Evolutionary conservation across 1,284 basidiomycete species (phyloP), one percentile per base, ranked within the genome.

Genomic region (Papiliotrema nemorosa): DNA sequence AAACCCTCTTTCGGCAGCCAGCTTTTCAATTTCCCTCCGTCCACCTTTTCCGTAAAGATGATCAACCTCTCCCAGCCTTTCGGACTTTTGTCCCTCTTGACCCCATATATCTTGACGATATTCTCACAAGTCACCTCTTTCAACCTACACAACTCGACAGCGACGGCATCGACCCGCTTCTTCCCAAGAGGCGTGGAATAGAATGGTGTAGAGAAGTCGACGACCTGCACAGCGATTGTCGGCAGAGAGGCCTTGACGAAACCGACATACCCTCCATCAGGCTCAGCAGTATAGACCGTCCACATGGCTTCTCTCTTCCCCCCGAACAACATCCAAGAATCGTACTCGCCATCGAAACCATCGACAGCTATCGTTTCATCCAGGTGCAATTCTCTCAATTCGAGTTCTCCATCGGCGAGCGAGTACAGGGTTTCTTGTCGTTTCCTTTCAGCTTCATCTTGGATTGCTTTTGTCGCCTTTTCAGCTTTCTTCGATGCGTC

Each of bases 241-340:
- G 70, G 70, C 9, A 60, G 54, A 12, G 55, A 48, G 80, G 72
- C 76, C 62, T 82, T 82, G 13, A 77, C 74, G 18, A 76, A 65
- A 10, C 64, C 59, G 57, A 81, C 82, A 9, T 78, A 47, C 12
- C 26, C 37, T 34, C 41, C 31, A 31, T 56, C 50, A 0, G 70
- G 71, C 49, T 75, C 70, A 10, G 69, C 73, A 21, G 62, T 61
- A 44, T 73, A 76, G 5, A 54, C 58, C 10, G 70, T 74, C 73
- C 74, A 75, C 24, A 75, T 49, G 0, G 57, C 49, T 35, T 72
- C 69, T 33, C 51, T 63, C 10, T 55, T 62, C 0, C 69, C 71
- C 5, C 66, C 70, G 43, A 72, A 72, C n/a, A 72, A 52, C 0
- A 61, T 50, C 70, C 70, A 74, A 3, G 48, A 58, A 10, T 53